These are phyloP conservation scores for Ophiostoma sp. DNA, from an alignment of 2,329 filamentous ascomycete genomes.

Conservation along the genomic window DNA sequence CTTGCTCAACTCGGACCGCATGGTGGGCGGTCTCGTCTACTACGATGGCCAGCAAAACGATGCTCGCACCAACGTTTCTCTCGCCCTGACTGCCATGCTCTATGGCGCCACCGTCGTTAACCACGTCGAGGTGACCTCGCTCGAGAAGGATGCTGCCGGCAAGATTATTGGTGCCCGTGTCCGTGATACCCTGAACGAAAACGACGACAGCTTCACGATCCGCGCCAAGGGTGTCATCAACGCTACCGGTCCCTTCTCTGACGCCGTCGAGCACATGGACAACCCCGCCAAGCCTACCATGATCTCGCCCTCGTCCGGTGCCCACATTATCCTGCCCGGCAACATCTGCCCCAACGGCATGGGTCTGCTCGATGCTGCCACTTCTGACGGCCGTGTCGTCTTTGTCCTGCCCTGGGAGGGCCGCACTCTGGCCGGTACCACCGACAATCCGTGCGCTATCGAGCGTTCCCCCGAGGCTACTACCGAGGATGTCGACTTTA, in stretches of 20 bases:
- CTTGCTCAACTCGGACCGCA: conserved; percentile 66
- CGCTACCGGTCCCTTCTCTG: conserved; percentile 79
- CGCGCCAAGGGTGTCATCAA: conserved; percentile 80
- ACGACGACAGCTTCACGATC: conserved; percentile 62
- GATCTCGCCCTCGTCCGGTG: conserved; percentile 76
- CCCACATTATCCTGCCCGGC: conserved; percentile 79
- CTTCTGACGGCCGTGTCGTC: conserved; percentile 82
- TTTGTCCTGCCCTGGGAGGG: conserved; percentile 88
- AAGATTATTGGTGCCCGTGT: conserved; percentile 68
- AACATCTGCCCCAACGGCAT: conserved; percentile 78
- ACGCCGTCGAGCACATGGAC: conserved; percentile 79
- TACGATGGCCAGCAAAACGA: conserved; percentile 88
- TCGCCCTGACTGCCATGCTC: conserved; percentile 76
- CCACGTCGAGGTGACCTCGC: conserved; percentile 67
- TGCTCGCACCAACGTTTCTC: conserved; percentile 81
- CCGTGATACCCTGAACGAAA: conserved; percentile 60
- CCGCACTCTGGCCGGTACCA: conserved; percentile 82
- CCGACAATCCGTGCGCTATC: conserved; percentile 71
- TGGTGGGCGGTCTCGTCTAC: conserved; percentile 79
- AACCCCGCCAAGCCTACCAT: conserved; percentile 68
- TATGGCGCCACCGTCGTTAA: conserved; percentile 80
- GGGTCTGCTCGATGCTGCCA: conserved; percentile 78
- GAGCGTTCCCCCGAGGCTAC: conserved; percentile 22
- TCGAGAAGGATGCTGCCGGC: conserved; percentile 64
- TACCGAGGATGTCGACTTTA: conserved; percentile 38